These are phyloP conservation scores for Apiospora hydei DNA, from an alignment of 2,329 filamentous ascomycete species.

Conservation along the genomic window DNA sequence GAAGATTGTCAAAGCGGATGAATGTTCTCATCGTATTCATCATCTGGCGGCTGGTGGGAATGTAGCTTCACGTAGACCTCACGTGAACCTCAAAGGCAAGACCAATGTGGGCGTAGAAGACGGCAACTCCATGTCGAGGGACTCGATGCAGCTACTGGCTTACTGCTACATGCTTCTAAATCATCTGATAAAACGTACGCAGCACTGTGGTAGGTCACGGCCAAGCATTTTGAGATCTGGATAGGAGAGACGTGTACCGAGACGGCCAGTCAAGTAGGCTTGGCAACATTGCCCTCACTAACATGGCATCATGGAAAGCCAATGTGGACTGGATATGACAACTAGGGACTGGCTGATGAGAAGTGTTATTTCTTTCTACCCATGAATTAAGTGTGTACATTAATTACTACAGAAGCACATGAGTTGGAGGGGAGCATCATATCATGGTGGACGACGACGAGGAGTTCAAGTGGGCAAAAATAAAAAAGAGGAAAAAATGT, in stretches of 20 bases:
- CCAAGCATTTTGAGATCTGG: not conserved
- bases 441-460: not conserved
- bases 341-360: too few relatives aligned
- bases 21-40: too few relatives aligned
- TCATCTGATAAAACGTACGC: not conserved
- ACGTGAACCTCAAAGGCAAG: not conserved
- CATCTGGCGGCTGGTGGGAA: too few relatives aligned
- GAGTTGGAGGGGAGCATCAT: not conserved
- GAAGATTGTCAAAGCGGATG: too few relatives aligned
- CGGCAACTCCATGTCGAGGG: not conserved
- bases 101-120: not conserved
- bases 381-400: not conserved
- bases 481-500: not conserved
- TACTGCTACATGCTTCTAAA: not conserved
- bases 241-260: not conserved
- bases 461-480: not conserved
- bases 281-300: not conserved
- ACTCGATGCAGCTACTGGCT: not conserved
- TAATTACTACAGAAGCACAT: not conserved
- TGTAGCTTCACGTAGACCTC: not conserved
- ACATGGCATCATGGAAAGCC: not conserved
- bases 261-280: not conserved
- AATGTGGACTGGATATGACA: too few relatives aligned
- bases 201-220: not conserved
- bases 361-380: too few relatives aligned